Conservation (phyloP, 2,329 filamentous ascomycete species). For the Cercospora zeae-maydis region DNA sequence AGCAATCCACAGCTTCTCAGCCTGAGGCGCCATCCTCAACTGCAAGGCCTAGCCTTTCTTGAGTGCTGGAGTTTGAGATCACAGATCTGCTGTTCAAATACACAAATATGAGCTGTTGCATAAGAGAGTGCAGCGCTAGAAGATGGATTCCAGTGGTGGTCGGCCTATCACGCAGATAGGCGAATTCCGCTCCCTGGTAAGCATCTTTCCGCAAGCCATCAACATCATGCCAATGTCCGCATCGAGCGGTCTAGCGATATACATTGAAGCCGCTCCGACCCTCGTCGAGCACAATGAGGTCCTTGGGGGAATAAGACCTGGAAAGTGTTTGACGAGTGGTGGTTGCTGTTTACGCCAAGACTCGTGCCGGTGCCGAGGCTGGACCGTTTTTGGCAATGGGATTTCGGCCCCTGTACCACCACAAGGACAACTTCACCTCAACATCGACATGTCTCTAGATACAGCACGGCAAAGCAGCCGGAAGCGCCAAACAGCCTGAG, state of each 20-base stretch:
- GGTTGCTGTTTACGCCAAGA: background rate
- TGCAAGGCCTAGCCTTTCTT: background rate
- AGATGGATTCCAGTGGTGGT: background rate
- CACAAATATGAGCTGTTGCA: background rate
- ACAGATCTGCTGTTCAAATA: background rate
- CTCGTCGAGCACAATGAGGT: background rate
- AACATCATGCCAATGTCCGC: background rate
- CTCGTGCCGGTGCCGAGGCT: background rate
- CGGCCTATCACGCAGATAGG: constrained; percentile 1
- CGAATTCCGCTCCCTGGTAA: background rate
- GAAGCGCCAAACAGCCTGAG: background rate
- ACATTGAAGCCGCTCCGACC: background rate
- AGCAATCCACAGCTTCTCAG: constrained; percentile 9
- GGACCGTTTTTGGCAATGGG: constrained; percentile 1
- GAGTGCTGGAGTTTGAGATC: background rate
- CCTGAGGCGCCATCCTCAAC: background rate
- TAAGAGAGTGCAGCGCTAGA: background rate
- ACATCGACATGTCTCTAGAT: background rate
- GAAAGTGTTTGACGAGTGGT: background rate
- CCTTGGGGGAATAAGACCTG: background rate
- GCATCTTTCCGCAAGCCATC: background rate
- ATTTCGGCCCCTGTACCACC: background rate
- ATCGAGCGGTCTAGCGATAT: background rate
- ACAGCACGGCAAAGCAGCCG: constrained; percentile 3
- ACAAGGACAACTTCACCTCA: background rate